Evolutionary conservation across 768 basidiomycete species (phyloP), one percentile per base, ranked within the genome.

Genomic region (Hygrophorus pudorinus): DNA sequence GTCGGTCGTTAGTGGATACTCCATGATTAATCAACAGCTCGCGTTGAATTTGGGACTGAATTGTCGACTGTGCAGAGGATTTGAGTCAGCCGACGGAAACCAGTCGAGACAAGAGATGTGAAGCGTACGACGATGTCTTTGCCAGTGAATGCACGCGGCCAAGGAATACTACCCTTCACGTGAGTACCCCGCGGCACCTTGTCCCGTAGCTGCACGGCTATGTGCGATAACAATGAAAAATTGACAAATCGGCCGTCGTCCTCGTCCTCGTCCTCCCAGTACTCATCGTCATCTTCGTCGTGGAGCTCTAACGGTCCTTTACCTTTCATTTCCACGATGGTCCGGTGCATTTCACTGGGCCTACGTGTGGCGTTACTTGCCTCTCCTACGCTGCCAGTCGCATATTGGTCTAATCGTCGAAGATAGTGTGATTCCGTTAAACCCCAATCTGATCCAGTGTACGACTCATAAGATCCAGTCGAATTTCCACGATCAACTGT

Each of bases 101-200:
- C 28, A 29, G 28, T 11, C 33, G 43, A 42, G 35, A 11, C 10
- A 7, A 45, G 4, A 33, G 1, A 29, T 14, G 35, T 28, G 20
- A 14, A 5, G 72, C 88, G 56, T 65, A 92, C 86, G 51, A 98
- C 90, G 29, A 94, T 79, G 55, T 97, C 91, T 55, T 87, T 88
- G 5, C 94, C 94, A 2, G 94, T 97, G 53, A 98, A 97, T 16
- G 88, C 85, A 3, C 79, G 70, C 4, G 83, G 85, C 59, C 94
- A 94, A 2, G 87, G 85, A 33, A 97, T 87, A 44, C 90, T 86
- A 5, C 89, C 90, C 65, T 97, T 96, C 48, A 89, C 85, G 53
- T 96, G 93, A 5, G 76, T 79, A 5, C 79, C 81, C 44, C 87
- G 73, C 3, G 86, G 88, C 2, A 98, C 88, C 57, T 88, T 85